Conservation (phyloP, 257 asterid species). For the Primulina huaijiensis region DNA sequence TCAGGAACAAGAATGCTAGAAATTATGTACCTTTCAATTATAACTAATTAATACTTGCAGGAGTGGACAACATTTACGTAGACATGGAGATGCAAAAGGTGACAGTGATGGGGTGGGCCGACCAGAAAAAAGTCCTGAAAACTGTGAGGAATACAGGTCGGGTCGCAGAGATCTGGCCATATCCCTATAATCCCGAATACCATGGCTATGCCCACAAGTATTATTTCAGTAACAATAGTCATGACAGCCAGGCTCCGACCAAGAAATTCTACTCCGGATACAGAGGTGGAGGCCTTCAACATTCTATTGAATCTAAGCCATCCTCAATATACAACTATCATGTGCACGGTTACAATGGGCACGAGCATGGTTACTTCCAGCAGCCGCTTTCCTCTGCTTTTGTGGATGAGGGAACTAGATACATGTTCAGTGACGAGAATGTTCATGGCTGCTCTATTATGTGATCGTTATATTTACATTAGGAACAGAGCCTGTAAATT, state of each 20-base stretch:
- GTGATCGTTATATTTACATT: conserved; percentile 27
- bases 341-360: conserved; percentile 57
- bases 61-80: conserved; percentile 58
- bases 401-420: conserved; percentile 33
- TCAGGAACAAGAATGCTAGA: not conserved
- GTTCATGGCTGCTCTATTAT: conserved; percentile 64
- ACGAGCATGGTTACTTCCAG: conserved; percentile 53
- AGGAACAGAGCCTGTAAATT: not conserved
- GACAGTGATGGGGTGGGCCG: conserved; percentile 65
- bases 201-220: conserved; percentile 45
- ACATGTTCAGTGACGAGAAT: conserved; percentile 71
- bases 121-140: conserved; percentile 57
- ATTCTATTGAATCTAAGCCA: conserved; percentile 3
- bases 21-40: not conserved
- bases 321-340: conserved; percentile 52
- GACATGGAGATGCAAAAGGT: conserved; percentile 72
- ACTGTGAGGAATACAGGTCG: conserved; percentile 58
- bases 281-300: not conserved
- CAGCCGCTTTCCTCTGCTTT: conserved; percentile 42
- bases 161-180: conserved; percentile 75
- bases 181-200: conserved; percentile 64
- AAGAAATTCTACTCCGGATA: conserved; percentile 4
- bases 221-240: conserved; percentile 33
- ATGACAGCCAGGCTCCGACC: conserved; percentile 1
- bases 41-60: conserved; percentile 25